Evolutionary conservation across 169 alveolate genomes (phyloP).

Genomic region (Babesia divergens): DNA sequence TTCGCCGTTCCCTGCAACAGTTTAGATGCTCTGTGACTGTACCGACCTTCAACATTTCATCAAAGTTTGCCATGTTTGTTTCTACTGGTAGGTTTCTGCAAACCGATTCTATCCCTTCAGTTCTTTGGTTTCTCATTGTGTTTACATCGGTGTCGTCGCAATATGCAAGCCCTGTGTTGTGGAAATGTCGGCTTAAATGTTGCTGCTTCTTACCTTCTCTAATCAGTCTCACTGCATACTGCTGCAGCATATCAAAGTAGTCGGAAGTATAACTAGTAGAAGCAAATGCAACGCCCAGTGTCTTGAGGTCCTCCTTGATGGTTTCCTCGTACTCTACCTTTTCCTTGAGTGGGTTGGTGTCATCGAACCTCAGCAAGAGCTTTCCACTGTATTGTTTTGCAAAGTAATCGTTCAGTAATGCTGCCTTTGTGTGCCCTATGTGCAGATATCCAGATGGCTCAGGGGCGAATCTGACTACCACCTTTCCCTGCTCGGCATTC

Average conservation of each 20-base stretch:
- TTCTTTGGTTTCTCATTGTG: conserved; percentile 94
- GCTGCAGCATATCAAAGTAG: conserved; percentile 87
- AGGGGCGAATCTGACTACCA: conserved; percentile 99
- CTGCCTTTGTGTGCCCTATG: conserved; percentile 99
- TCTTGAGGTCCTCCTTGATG: conserved; percentile 88
- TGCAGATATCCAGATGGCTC: conserved; percentile 99
- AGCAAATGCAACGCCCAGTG: conserved; percentile 87
- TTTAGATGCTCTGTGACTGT: background rate
- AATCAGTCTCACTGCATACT: conserved; percentile 83
- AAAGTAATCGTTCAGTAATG: conserved; percentile 91
- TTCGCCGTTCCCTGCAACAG: conserved; percentile 76
- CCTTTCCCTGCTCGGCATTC: conserved; percentile 92
- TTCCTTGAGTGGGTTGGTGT: conserved; percentile 97
- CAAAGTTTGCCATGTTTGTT: conserved; percentile 86
- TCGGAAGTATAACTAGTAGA: conserved; percentile 92
- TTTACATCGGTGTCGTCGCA: conserved; percentile 96
- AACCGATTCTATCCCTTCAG: conserved; percentile 89
- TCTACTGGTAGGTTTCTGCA: conserved; percentile 85
- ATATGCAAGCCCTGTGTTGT: conserved; percentile 85
- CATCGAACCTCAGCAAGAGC: conserved; percentile 90
- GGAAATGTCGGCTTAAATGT: background rate
- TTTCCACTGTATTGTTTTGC: conserved; percentile 93
- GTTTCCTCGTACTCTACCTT: conserved; percentile 92
- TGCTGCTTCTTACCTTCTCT: conserved; percentile 62
- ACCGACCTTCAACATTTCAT: conserved; percentile 78